Base-by-base conservation (phyloP, 2,329 filamentous ascomycete genomes). In the Talaromyces sp. region DNA sequence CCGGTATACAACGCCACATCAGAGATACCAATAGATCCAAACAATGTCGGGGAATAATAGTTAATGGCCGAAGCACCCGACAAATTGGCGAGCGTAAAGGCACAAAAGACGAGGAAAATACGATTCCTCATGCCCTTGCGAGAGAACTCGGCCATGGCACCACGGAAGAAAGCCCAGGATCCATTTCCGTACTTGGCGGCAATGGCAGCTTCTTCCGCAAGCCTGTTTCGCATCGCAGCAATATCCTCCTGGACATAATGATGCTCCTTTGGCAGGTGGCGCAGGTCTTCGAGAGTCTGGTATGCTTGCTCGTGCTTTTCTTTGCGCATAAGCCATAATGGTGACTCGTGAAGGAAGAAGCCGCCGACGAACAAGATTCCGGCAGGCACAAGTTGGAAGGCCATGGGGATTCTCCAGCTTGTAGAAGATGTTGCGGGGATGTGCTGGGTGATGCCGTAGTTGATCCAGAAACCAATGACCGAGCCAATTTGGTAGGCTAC, bases 231-330 rank as follows among this genome's bases (percentile, higher is more conserved):
- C 67, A 93, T 89, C 68, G 85, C 88, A 64, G 84, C 82, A 27
- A 93, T 81, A 76, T 93, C 91, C 74, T 93, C 90, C 1, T 89
- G 79, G 66, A 93, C 89, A 74, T 93, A 92, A 15, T 86, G 77
- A 68, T 80, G 72, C 19, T 77, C 72, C 2, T 70, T 67, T 3
- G 80, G 75, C 7, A 82, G 76, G 19, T 78, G 72, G 49, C 83
- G 76, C 36, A 80, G 72, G 75, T 77, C 79, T 65, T 72, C 73
- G 8, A 90, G 81, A 49, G 86, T 84, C 25, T 80, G 71, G 49
- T 87, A 79, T 0, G 86, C 86, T 72, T 91, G 85, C 31, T 91
- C 88, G 82, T 88, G 89, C 0, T 86, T 83, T 68, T 89, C 89
- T 70, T 89, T 84, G 17, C 84, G 83, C 5, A 90, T 89, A 5